These are phyloP conservation scores for Baudoinia panamericana DNA, from an alignment of 495 filamentous ascomycete genomes.

Conservation along the genomic window DNA sequence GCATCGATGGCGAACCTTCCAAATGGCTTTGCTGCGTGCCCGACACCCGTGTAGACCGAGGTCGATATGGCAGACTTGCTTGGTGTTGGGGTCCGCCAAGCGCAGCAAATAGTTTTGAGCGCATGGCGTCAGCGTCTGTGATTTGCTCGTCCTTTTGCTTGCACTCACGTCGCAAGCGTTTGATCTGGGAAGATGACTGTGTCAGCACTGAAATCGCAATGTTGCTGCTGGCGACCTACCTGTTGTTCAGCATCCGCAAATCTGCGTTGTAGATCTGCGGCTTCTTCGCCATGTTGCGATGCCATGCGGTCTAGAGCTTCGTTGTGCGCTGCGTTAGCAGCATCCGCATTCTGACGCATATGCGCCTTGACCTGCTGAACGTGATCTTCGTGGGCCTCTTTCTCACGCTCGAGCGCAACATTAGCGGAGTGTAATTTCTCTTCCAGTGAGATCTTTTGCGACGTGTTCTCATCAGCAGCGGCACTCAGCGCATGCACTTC, in stretches of 20 bases:
- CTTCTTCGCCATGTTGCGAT: constrained; percentile 5
- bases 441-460: neutral
- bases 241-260: constrained; percentile 1
- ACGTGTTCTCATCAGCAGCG: neutral
- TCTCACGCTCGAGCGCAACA: neutral
- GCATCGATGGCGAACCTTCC: constrained; percentile 1
- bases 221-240: neutral
- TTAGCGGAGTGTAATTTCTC: neutral
- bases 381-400: neutral
- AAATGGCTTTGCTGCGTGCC: neutral
- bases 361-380: constrained; percentile 5
- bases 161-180: constrained; percentile 5
- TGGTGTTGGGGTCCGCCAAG: constrained; percentile 8
- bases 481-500: neutral
- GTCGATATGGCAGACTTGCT: constrained; percentile 4
- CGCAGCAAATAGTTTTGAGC: constrained; percentile 15
- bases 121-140: constrained; percentile 16
- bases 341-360: constrained; percentile 1
- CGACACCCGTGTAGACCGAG: neutral
- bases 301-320: constrained; percentile 6
- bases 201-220: neutral
- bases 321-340: constrained; percentile 5
- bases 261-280: constrained; percentile 1
- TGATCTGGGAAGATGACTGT: constrained; percentile 9
- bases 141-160: constrained; percentile 17